Evolutionary conservation across 2,329 filamentous ascomycete species (phyloP), one percentile per base, ranked within the genome.

Genomic region (Aspergillus spinulosporus): DNA sequence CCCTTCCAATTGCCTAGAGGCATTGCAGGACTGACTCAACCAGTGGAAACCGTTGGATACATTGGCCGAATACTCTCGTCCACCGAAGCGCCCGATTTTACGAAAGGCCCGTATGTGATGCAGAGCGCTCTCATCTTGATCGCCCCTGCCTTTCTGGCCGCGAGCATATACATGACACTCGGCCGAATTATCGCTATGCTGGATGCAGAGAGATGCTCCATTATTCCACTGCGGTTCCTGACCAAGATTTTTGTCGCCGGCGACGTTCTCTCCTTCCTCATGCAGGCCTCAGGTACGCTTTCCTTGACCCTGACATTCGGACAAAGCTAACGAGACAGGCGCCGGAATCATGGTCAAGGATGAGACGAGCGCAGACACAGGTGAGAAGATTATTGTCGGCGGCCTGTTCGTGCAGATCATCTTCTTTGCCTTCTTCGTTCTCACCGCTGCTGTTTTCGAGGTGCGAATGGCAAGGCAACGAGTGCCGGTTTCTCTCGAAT

Each of bases 31-130:
- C 7, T 34, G 4, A 51, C 15, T 28, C 5, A 29, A 31, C 21
- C 36, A 82, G 80, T 83, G 64, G 80, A 84, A 62, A 66, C 71
- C 0, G 70, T 84, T 15, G 82, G 82, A 12, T 84, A 84, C 62
- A 65, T 81, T 39, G 80, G 77, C 9, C 78, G 83, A 51, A 68
- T 77, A 4, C 61, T 80, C 21, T 78, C 78, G 0, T 68, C 73
- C 0, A 51, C 60, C 0, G 67, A 81, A 53, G 42, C 63, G 2
- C 66, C 67, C 7, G 26, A 66, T 37, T 69, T 52, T 50, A 68
- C 65, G 5, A 59, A 59, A 43, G 64, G 64, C 2, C 63, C 67
- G 0, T 70, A 69, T 46, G 55, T 68, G 37, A 67, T 67, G 49
- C 67, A 69, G 51, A 66, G 62, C 39, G 57, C 64, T 5, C 62